phyloP scores from a whole-genome alignment of 1,284 basidiomycete species.

The Melampsora abietis-canadensis region DNA sequence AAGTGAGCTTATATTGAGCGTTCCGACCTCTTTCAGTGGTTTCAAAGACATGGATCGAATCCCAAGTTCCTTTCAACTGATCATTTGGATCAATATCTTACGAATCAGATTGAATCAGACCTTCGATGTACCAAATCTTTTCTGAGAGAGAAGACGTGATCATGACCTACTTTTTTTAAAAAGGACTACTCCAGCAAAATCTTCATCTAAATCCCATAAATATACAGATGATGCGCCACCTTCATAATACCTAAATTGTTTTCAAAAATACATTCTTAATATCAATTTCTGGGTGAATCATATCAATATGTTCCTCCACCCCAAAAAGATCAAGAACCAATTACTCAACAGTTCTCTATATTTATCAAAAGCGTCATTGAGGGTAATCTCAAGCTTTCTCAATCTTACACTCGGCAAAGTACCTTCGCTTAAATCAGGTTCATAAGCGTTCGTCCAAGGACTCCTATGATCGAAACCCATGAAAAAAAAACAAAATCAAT shows the following conservation, averaged over 20 bases:
- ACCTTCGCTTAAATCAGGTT: constrained; percentile 80
- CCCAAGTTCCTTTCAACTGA: constrained; percentile 71
- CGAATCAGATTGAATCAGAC: constrained; percentile 45
- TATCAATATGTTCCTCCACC: neutral
- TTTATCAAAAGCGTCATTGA: constrained; percentile 94
- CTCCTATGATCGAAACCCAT: constrained; percentile 61
- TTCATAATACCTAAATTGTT: constrained; percentile 71
- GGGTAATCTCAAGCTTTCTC: constrained; percentile 82
- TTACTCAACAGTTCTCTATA: constrained; percentile 80
- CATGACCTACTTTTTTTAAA: constrained; percentile 81
- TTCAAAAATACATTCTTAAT: no score
- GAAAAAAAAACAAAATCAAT: constrained; percentile 5
- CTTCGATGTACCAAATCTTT: neutral
- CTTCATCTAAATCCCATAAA: constrained; percentile 95
- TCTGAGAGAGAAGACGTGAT: neutral
- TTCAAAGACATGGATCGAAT: constrained; percentile 98
- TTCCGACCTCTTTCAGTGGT: constrained; percentile 79
- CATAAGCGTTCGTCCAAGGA: constrained; percentile 94
- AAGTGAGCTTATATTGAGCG: constrained; percentile 94
- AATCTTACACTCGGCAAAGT: constrained; percentile 78
- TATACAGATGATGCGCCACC: constrained; percentile 96
- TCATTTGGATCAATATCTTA: constrained; percentile 45
- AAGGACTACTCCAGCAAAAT: constrained; percentile 93
- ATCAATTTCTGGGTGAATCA: neutral
- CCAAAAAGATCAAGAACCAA: constrained; percentile 26